Evolutionary conservation across 2,329 filamentous ascomycete genomes (phyloP), one percentile per base, ranked within the genome.

Genomic region (Ceratocystis smalleyi): DNA sequence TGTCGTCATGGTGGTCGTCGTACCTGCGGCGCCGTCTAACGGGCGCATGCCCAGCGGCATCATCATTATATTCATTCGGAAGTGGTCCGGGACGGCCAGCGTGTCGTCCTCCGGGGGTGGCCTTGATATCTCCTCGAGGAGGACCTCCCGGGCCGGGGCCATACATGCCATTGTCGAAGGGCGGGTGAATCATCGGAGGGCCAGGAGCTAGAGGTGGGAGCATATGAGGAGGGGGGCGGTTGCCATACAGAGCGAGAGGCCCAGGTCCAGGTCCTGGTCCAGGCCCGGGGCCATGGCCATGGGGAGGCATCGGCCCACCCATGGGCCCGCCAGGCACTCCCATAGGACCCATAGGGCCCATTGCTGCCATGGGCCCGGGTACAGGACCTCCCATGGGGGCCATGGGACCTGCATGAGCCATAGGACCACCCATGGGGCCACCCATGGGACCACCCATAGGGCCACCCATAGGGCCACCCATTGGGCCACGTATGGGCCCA

Each of bases 21-120:
- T 63, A 65, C 64, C 61, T 66, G 65, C 47, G 62, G 62, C 62
- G 65, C 65, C 65, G 65, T 66, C 65, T 66, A 51, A 40, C 59
- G 62, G 65, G 47, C 65, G 54, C 57, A 47, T 54, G 65, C 65
- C 65, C 65, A n/a, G 47, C 59, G 63, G 65, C 65, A 62, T 66
- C 65, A 64, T 66, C 62, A 64, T 64, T 62, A 49, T 62, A 66
- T n/a, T 66, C 65, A 45, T 45, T 47, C 30, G 63, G 54, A 43
- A 19, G 43, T 15, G 55, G 61, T 35, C 65, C 65, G 35, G 57
- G 47, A 43, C 62, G 62, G 43, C 51, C 59, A 27, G 59, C 40
- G 51, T 62, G 65, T 59, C 65, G 62, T 24, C 62, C 61, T 55
- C 49, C 49, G 19, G 62, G 27, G 27, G 59, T 27, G 27, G 59